Evolutionary conservation across 2,329 filamentous ascomycete species (phyloP).

Genomic region (Tolypocladium inflatum): DNA sequence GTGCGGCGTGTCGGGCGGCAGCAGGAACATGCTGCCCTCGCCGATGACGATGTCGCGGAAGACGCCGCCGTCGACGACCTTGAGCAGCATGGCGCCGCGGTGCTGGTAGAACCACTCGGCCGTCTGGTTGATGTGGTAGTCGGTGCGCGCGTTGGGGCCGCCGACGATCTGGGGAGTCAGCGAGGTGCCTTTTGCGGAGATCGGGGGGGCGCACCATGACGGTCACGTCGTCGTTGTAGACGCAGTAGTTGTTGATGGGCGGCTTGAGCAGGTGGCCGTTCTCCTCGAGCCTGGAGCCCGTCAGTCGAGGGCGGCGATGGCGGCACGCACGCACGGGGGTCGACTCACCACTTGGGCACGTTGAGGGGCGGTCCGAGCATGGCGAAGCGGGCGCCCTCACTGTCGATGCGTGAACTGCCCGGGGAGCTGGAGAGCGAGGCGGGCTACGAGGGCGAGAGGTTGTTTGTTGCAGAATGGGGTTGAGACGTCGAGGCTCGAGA

Average conservation of each 20-base stretch:
- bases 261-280: conserved; percentile 90
- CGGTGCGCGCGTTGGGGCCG: conserved; percentile 88
- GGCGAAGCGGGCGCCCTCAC: background rate
- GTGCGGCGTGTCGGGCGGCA: conserved; percentile 91
- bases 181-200: background rate
- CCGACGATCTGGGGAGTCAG: conserved; percentile 61
- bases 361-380: conserved; percentile 46
- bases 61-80: conserved; percentile 63
- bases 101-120: conserved; percentile 98
- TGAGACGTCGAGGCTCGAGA: no score
- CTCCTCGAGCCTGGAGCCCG: conserved; percentile 63
- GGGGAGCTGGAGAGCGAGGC: background rate
- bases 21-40: conserved; percentile 88
- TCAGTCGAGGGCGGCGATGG: background rate
- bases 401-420: background rate
- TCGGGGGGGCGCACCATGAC: conserved; percentile 53
- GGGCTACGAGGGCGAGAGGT: no score
- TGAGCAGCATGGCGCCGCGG: conserved; percentile 86
- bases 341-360: conserved; percentile 46
- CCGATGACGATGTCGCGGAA: conserved; percentile 84
- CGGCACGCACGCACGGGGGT: no score
- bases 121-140: conserved; percentile 97
- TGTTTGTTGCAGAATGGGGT: background rate
- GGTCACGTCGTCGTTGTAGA: conserved; percentile 76
- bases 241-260: conserved; percentile 95